Evolutionary conservation across 495 filamentous ascomycete genomes (phyloP).

Genomic region (Cercophora scortea): DNA sequence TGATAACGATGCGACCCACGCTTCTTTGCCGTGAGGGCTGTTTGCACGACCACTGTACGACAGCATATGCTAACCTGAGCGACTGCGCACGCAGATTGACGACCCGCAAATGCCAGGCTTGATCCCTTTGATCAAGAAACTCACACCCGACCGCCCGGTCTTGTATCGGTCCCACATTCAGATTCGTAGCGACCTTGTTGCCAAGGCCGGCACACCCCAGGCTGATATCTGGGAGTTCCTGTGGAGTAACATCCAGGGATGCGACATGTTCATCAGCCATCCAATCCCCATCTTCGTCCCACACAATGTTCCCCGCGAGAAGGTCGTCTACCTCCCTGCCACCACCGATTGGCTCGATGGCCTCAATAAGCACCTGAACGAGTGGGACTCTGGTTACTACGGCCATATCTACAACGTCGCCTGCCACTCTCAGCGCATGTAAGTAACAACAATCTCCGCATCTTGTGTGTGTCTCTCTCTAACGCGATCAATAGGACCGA

Average conservation of each 20-base stretch:
- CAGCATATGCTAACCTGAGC: slow-evolving; percentile 8
- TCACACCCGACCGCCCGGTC: slow-evolving; percentile 67
- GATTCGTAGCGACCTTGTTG: slow-evolving; percentile 66
- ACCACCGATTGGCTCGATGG: slow-evolving; percentile 89
- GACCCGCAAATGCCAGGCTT: slow-evolving; percentile 85
- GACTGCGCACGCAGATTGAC: slow-evolving; percentile 43
- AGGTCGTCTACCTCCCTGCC: slow-evolving; percentile 73
- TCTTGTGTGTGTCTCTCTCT: background rate
- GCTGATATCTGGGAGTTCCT: slow-evolving; percentile 70
- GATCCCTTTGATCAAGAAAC: slow-evolving; percentile 66
- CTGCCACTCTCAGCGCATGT: slow-evolving; percentile 53
- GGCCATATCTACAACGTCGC: slow-evolving; percentile 62
- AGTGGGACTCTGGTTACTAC: slow-evolving; percentile 72
- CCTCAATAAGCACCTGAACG: slow-evolving; percentile 68
- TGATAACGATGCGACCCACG: slow-evolving; percentile 3
- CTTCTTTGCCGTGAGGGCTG: background rate
- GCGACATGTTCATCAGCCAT: slow-evolving; percentile 80
- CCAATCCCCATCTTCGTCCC: slow-evolving; percentile 76
- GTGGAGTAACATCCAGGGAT: slow-evolving; percentile 61
- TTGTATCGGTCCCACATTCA: slow-evolving; percentile 83
- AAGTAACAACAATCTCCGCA: slow-evolving; percentile 12
- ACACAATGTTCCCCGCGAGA: slow-evolving; percentile 52
- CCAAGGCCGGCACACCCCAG: slow-evolving; percentile 55
- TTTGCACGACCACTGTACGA: slow-evolving; percentile 1
- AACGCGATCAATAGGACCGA: slow-evolving; percentile 39